Base-by-base conservation (phyloP, 164 flowering plant species). In the Platanus orientalis region DNA sequence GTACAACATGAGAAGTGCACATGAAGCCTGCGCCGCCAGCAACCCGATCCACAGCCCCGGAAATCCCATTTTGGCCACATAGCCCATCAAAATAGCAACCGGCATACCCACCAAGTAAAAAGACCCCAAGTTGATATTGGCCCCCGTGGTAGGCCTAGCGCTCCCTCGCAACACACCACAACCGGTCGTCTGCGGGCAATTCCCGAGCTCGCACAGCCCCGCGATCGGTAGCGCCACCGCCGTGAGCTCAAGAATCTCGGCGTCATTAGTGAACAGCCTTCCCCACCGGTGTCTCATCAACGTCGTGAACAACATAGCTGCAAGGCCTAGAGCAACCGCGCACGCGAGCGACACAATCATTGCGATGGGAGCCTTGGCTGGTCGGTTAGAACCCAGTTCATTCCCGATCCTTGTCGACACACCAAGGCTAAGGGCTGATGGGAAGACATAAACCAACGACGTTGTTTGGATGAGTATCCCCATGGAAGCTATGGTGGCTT, bases 41-140 rank as follows among this genome's bases (percentile, higher is more conserved):
- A 93, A 88, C 16, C 98, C 98, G 66, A 83, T 90, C 57, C 96
- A 93, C 1, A 93, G 89, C 17, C 98, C 98, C 64, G 71, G 54
- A 65, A 87, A 85, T 28, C 93, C 96, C 28, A 80, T 34, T 28
- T 63, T 58, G 77, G 78, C 69, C 48, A 70, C 73, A 63, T 90
- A 90, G 42, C 74, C 88, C 47, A 85, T 55, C 13, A 66, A 70
- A 9, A 87, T 56, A 3, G 92, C 97, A 28, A 90, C 73, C 2
- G 97, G 98, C 13, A 87, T 71, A 1, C 98, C 97, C 61, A 93
- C 87, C 73, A 93, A 29, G 79, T 93, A 93, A 59, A 93, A 93
- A 1, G 98, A 81, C 75, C 66, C 81, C 53, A 93, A 83, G 68
- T 93, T 93, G n/a, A 93, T 83, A 24, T 74, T 63, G 7, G 92